A percentile compares a stretch with the other conserved stretches of the same genome.
These are phyloP conservation scores for Pycnococcus provasolii DNA, from an alignment of 139 green algal species.

Conservation along the genomic window DNA sequence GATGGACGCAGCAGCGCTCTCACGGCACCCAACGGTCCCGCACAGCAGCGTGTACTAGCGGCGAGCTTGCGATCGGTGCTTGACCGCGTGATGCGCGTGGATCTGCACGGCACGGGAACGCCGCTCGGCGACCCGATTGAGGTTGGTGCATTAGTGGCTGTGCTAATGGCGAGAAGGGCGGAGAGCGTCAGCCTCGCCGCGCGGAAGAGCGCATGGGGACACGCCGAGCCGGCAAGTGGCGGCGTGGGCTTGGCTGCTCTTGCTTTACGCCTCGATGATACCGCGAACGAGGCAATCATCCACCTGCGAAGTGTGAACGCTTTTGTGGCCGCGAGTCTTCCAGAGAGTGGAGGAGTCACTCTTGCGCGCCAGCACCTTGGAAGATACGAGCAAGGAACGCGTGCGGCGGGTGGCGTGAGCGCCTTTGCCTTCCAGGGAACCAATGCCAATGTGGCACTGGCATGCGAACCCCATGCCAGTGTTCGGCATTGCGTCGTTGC, in stretches of 20 bases:
- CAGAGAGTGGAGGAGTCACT: too few species aligned
- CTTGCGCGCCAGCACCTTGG: too few species aligned
- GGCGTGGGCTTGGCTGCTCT: constrained; percentile 50
- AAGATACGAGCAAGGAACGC: too few species aligned
- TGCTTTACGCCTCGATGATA: constrained; percentile 58
- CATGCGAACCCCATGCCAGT: too few species aligned
- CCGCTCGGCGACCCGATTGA: constrained; percentile 78
- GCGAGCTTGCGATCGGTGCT: constrained; percentile 31
- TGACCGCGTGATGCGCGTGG: constrained; percentile 25
- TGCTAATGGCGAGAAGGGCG: constrained; percentile 24
- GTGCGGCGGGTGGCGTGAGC: constrained; percentile 35
- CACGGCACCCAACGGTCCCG: constrained; percentile 8
- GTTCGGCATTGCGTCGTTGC: too few species aligned
- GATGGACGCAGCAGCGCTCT: not conserved
- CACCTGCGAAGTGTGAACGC: not conserved
- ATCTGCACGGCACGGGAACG: constrained; percentile 75
- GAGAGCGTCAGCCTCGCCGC: constrained; percentile 28
- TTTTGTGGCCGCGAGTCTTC: too few species aligned
- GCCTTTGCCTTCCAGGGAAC: constrained; percentile 76
- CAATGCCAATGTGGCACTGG: constrained; percentile 47
- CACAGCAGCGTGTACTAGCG: constrained; percentile 16
- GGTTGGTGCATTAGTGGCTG: constrained; percentile 49
- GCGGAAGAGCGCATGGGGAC: constrained; percentile 62
- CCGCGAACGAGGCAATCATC: not conserved
- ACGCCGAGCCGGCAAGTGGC: constrained; percentile 73